These are phyloP conservation scores for Cyberlindnera petersonii DNA, from an alignment of 805 yeast species.

Conservation along the genomic window DNA sequence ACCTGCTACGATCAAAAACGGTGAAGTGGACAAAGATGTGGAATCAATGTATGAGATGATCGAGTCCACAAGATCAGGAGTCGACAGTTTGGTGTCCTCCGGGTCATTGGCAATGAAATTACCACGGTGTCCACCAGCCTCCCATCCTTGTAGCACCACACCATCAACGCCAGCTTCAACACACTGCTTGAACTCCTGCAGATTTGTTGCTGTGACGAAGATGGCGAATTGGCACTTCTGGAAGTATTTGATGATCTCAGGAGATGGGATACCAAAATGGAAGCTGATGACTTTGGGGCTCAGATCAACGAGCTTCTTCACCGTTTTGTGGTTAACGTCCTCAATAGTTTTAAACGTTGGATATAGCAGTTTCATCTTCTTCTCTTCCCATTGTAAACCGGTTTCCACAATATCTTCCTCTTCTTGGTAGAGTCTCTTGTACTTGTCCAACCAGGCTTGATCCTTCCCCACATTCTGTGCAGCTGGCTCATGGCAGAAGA, in stretches of 20 bases:
- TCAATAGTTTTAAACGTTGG: conserved; percentile 17
- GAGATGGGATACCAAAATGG: conserved; percentile 48
- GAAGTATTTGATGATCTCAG: conserved; percentile 30
- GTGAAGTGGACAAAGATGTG: conserved; percentile 2
- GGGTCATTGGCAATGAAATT: conserved; percentile 36
- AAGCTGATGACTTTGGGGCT: conserved; percentile 47
- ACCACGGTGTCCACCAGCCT: conserved; percentile 67
- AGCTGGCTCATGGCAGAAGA: conserved; percentile 45
- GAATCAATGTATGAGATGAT: conserved; percentile 22
- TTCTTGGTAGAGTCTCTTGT: conserved; percentile 23
- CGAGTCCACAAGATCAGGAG: conserved; percentile 28
- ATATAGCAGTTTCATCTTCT: conserved; percentile 10
- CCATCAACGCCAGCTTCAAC: conserved; percentile 40
- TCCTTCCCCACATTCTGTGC: no score
- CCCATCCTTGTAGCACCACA: conserved; percentile 52
- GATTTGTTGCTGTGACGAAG: conserved; percentile 45
- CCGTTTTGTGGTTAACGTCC: conserved; percentile 8
- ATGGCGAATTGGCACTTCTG: conserved; percentile 38
- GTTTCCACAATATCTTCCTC: conserved; percentile 5
- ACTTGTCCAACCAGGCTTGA: no score
- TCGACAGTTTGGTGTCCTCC: conserved; percentile 32
- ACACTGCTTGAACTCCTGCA: conserved; percentile 37
- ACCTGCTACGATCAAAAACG: conserved; percentile 47
- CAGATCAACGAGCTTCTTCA: conserved; percentile 19
- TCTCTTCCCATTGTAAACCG: conserved; percentile 3